Evolutionary conservation across 805 yeast species (phyloP).

Genomic region (Pichia deserticola): DNA sequence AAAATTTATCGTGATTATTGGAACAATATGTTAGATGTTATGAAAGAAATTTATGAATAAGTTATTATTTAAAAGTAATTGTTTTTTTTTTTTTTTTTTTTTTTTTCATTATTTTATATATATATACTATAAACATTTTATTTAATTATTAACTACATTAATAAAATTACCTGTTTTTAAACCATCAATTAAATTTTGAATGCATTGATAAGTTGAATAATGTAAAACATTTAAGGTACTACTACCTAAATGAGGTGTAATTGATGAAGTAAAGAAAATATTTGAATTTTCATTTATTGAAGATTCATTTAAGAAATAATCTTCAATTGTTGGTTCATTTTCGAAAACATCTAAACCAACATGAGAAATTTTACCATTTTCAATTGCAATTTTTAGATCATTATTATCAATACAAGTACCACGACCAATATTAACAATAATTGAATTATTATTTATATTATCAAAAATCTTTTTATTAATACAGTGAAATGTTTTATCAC

Average conservation of each 20-base stretch:
- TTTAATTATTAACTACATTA: constrained; percentile 7
- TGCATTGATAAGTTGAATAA: constrained; percentile 43
- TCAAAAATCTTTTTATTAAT: constrained; percentile 42
- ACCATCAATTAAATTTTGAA: constrained; percentile 46
- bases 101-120: background rate
- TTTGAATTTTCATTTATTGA: constrained; percentile 32
- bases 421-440: constrained; percentile 70
- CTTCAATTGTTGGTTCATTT: constrained; percentile 46
- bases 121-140: background rate
- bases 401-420: constrained; percentile 62
- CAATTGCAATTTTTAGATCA: constrained; percentile 54
- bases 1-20: constrained; percentile 10
- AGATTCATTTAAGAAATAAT: constrained; percentile 7
- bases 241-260: constrained; percentile 70
- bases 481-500: constrained; percentile 48
- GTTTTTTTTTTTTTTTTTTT: background rate
- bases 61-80: background rate
- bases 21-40: background rate
- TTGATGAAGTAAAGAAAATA: constrained; percentile 31
- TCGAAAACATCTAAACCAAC: constrained; percentile 72
- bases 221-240: constrained; percentile 51
- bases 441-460: constrained; percentile 43
- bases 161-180: constrained; percentile 27
- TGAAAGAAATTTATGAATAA: background rate
- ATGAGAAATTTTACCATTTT: constrained; percentile 50